Base-by-base conservation (phyloP, 768 basidiomycete species). In the Cubamyces sp. region DNA sequence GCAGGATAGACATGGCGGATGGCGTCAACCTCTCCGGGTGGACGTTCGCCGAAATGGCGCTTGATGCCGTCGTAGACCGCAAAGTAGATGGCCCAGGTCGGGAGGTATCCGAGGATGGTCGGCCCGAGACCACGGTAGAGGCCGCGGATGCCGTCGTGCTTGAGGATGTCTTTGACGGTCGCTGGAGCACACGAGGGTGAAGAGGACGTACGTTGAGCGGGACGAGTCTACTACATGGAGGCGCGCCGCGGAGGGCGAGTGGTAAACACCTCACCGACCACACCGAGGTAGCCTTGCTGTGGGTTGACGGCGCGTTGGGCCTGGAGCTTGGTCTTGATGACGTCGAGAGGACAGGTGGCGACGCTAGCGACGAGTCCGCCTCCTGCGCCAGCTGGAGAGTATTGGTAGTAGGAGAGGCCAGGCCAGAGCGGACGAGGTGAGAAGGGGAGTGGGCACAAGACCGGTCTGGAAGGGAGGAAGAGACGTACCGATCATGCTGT, bases 81-180 rank as follows among this genome's bases (percentile, higher is more conserved):
- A 75, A 98, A 98, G 75, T 98, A 98, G 68, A 98, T 98, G 25
- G 95, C 97, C 97, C 96, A 98, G 2, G 96, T 98, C 21, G 97
- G 97, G 42, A 98, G 85, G 77, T 99, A 98, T 15, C 97, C 97
- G 8, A 96, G 82, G 58, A 99, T 84, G 19, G 97, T 99, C 15
- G 97, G 97, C 19, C 96, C 96, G 19, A 99, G 83, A n/a, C 97
- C 97, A 43, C 97, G 87, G 76, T 99, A 99, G 63, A 98, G 80
- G 15, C 97, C 97, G 57, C 90, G 86, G 54, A 97, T 66, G 15
- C 97, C 97, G 61, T 91, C 83, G 55, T 84, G 79, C 66, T 73
- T 69, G 68, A 85, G 74, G 63, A 92, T 89, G 23, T 76, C 74
- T 66, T 76, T 79, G 56, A 86, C 73, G 46, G 84, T 90, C 62